These are phyloP conservation scores for Hymenoscyphus scutula DNA, from an alignment of 2,329 filamentous ascomycete genomes.

Conservation along the genomic window DNA sequence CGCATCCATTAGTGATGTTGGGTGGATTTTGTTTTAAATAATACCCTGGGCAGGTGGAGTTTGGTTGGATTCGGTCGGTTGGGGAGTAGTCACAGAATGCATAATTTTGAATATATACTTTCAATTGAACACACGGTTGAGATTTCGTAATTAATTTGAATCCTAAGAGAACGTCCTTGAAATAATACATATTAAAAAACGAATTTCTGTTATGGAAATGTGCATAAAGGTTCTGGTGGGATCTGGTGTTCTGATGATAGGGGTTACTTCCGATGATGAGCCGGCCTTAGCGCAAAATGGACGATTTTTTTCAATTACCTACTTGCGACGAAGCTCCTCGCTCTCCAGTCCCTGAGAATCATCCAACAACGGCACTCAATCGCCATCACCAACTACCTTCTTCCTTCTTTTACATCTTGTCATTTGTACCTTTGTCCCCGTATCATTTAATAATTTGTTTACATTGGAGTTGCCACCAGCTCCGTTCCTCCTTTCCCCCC, in stretches of 20 bases:
- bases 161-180: too few species aligned
- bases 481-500: constrained; percentile 10
- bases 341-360: not conserved
- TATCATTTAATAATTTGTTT: constrained; percentile 19
- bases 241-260: not conserved
- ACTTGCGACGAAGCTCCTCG: not conserved
- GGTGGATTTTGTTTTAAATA: not conserved
- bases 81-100: not conserved
- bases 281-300: not conserved
- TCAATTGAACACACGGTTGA: not conserved
- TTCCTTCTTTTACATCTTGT: constrained; percentile 18
- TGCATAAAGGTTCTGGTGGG: too few species aligned
- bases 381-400: not conserved
- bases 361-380: constrained; percentile 8
- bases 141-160: too few species aligned
- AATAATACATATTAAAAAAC: too few species aligned
- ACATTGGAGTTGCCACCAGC: constrained; percentile 6
- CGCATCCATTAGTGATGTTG: constrained; percentile 1
- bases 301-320: not conserved
- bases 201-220: too few species aligned
- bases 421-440: constrained; percentile 12
- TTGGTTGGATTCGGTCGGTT: constrained; percentile 7
- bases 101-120: not conserved
- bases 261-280: not conserved
- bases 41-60: constrained; percentile 4